Evolutionary conservation across 2,329 filamentous ascomycete genomes (phyloP), one percentile per base, ranked within the genome.

Genomic region (Fusarium avenaceum): DNA sequence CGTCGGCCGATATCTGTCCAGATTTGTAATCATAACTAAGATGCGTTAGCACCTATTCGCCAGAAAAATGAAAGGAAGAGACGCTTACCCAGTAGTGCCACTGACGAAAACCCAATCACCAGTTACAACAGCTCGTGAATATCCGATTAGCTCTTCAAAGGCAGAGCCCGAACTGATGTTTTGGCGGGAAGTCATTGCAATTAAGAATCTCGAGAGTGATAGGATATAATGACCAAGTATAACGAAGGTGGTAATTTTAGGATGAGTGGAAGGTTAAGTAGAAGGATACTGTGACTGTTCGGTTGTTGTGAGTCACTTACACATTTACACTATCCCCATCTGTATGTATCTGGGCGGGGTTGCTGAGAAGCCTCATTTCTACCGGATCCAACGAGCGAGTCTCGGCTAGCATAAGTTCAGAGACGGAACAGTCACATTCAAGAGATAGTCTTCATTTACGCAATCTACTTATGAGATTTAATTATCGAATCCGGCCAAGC

Each of bases 51-150:
- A 32, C 8, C 7, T 19, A 4, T 7, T 9, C 10, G 4, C n/a
- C 9, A 2, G 4, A 19, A 47, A 20, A 44, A 6, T 2, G 56
- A 1, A n/a, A 6, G 26, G 4, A 15, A 4, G 3, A 24, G 6
- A 22, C 9, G 6, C 4, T 53, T 69, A 85, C 84, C 85, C 85
- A 4, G 85, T 87, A 38, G 84, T 86, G 1, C 85, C 85, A 3
- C 85, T 86, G 6, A 87, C 83, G 57, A 86, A 82, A 13, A 87
- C 75, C 79, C 82, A 84, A 38, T 84, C 83, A 13, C 83, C 84
- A 2, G 79, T 76, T 19, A 85, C 79, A 4, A 87, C 84, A 35
- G 85, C 85, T 48, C 85, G 80, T 30, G 85, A 86, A 74, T 87
- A 87, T 49, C 83, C 84, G 54, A 87, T 87, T 63, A 83, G 77